Base-by-base conservation (phyloP, 495 filamentous ascomycete species). In the Niebla homalea region DNA sequence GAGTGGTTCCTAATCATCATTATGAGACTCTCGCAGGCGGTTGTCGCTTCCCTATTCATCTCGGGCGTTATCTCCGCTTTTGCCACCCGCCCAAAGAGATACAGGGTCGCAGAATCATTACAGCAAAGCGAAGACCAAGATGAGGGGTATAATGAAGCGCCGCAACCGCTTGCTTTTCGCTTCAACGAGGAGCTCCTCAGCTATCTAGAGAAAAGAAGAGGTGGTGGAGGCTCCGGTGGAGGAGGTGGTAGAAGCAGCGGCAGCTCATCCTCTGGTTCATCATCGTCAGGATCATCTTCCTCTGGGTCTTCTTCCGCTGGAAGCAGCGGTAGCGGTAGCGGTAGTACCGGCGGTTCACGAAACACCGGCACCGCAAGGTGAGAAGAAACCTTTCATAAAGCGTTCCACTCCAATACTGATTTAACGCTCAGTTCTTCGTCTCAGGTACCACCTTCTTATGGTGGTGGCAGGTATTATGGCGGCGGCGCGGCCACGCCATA, bases 401-500 rank as follows among this genome's bases (percentile, higher is more conserved):
- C 20, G 26, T 45, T 4, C 20, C 15, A n/a, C 42, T 15, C 15
- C 18, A 21, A 7, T 26, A 45, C 42, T n/a, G 16, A 19, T 23
- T 18, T 7, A 23, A 53, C 56, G 16, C 52, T 58, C 75, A 49
- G 40, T 63, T 29, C 88, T 32, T 85, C 87, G 37, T 83, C 77
- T n/a, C 83, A 84, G 3, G 63, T 73, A 12, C 55, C 62, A 10
- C 78, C 80, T 0, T 56, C 60, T 2, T 86, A 79, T 59, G 83
- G 83, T 29, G 78, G 82, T 7, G 81, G 83, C 8, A 58, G 60
- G 29, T 93, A 79, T 64, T 96, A 94, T 54, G 78, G 80, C 37
- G 90, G 92, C 32, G 92, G 92, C 36, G 76, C 85, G 0, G 53
- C 62, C 11, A 64, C 68, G 5, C 86, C 92, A 4, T 96, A 89